Percentiles rank a stretch among this genome's conserved stretches.
Evolutionary conservation across 805 yeast genomes (phyloP).

Genomic region (Teunomyces lycoperdinae): DNA sequence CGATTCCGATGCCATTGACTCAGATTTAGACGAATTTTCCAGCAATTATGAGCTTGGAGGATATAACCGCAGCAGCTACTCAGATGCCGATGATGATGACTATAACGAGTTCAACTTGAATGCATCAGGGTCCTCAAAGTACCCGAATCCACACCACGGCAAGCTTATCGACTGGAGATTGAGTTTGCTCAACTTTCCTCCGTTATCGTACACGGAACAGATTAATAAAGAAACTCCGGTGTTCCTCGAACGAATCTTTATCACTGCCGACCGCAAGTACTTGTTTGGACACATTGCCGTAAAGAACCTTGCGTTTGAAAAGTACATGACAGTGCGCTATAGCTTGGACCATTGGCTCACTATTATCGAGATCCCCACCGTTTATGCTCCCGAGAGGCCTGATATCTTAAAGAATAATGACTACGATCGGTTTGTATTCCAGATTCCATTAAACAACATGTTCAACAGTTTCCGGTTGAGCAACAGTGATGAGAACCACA

Average conservation of each 20-base stretch:
- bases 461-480: constrained; percentile 29
- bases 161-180: constrained; percentile 43
- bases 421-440: constrained; percentile 72
- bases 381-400: constrained; percentile 56
- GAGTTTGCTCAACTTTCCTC: constrained; percentile 39
- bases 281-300: constrained; percentile 78
- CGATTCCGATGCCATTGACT: constrained; percentile 15
- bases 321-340: constrained; percentile 67
- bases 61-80: constrained; percentile 14
- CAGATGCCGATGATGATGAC: constrained; percentile 13
- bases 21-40: constrained; percentile 20
- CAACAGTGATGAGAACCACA: neutral
- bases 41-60: constrained; percentile 22
- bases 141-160: constrained; percentile 18
- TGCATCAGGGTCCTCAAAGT: constrained; percentile 13
- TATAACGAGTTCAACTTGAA: constrained; percentile 11
- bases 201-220: constrained; percentile 45
- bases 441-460: constrained; percentile 48
- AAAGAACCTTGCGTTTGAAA: constrained; percentile 66
- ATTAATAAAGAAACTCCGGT: constrained; percentile 42
- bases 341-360: constrained; percentile 80
- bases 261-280: constrained; percentile 55
- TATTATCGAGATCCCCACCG: constrained; percentile 63
- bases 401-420: constrained; percentile 44
- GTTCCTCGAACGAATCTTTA: constrained; percentile 61